Evolutionary conservation across 2,329 filamentous ascomycete genomes (phyloP).

Genomic region (Myrmaecium sp.): DNA sequence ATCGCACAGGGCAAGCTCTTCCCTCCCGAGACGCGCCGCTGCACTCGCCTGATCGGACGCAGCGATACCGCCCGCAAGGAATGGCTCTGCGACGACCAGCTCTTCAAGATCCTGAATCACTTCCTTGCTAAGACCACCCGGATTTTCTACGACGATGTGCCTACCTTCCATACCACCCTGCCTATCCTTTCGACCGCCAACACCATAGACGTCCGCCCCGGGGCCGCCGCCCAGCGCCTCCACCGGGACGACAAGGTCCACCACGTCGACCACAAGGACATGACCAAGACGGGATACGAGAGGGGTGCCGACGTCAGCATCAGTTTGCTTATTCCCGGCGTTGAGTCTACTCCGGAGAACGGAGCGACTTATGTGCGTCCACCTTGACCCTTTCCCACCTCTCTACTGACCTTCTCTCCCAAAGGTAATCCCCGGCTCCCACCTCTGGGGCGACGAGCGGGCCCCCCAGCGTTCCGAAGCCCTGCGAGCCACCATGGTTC

Average conservation of each 20-base stretch:
- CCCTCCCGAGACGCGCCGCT: conserved; percentile 10
- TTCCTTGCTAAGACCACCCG: conserved; percentile 3
- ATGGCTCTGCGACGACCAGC: conserved; percentile 7
- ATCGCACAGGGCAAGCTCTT: conserved; percentile 6
- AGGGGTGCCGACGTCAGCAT: conserved; percentile 3
- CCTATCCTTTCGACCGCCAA: conserved; percentile 2
- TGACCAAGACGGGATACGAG: conserved; percentile 13
- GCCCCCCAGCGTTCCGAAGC: conserved; percentile 22
- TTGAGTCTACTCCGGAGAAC: conserved; percentile 22
- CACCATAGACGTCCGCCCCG: conserved; percentile 18
- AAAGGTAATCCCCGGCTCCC: conserved; percentile 23
- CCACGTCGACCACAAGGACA: conserved; percentile 14
- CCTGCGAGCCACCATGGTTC: conserved; percentile 22
- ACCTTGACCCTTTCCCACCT: background rate
- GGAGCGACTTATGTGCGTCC: conserved; percentile 18
- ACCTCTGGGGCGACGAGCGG: conserved; percentile 24
- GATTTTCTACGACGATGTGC: conserved; percentile 3
- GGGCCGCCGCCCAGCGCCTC: conserved; percentile 22
- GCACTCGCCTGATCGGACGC: conserved; percentile 7
- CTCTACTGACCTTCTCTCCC: background rate
- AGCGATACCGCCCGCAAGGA: conserved; percentile 7
- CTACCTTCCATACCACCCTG: conserved; percentile 1
- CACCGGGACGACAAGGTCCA: conserved; percentile 21
- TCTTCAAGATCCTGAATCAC: conserved; percentile 2
- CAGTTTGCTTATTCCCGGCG: conserved; percentile 6